Base-by-base conservation (phyloP, 306 rosid species). In the Delonix regia region DNA sequence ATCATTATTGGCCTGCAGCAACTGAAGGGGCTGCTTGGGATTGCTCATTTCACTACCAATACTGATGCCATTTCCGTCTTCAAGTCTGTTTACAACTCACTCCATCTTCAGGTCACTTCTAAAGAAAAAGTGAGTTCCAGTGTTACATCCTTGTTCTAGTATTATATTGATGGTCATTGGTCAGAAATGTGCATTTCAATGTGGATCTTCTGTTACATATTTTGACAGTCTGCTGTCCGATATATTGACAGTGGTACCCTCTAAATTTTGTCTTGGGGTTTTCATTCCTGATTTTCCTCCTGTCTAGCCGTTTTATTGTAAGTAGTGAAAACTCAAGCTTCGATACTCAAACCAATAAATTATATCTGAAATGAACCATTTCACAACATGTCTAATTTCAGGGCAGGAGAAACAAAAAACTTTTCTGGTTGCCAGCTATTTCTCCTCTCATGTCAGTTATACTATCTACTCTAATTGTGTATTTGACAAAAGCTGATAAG, bases 1-100 rank as follows among this genome's bases (percentile, higher is more conserved):
- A 81, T 93, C 49, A 80, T 91, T 16, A 91, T 93, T 72, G 92
- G 97, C 51, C 98, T 93, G 82, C 98, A 93, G 60, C 98, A 93
- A 61, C 87, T 93, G 5, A 93, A 86, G 59, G 97, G 97, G 10
- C 79, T 93, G 3, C 78, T 93, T 30, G 98, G 95, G 36, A 78
- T 93, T 52, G 82, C 24, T 81, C 89, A 89, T 69, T 93, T 93
- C 64, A 89, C 97, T 42, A 59, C 75, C 71, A 86, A 91, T 73
- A 89, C 98, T 4, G 97, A 93, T 78, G 76, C 60, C 34, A 78
- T 90, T 3, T 93, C 97, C 16, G 98, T 93, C 8, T 41, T 93
- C 70, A 71, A 49, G 41, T 88, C 93, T 77, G 89, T 91, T 80
- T 83, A 78, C 59, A 84, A 77, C 49, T 84, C 87, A 67, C 71